Evolutionary conservation across 2,329 filamentous ascomycete species (phyloP).

Genomic region (Phyllosticta paracitricarpa): DNA sequence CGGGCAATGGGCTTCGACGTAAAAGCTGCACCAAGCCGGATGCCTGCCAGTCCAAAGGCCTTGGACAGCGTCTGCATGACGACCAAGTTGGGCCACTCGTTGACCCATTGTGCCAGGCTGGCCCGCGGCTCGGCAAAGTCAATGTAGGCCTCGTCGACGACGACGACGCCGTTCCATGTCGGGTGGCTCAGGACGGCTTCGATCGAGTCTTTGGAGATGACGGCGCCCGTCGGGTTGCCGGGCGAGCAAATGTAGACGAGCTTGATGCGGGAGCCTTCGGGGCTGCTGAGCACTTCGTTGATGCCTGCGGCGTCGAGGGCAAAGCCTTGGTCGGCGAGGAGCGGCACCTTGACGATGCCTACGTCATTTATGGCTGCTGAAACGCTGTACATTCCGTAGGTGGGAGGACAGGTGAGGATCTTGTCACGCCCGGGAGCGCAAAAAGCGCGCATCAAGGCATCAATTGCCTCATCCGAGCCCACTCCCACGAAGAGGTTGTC

Average conservation of each 20-base stretch:
- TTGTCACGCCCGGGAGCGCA: constrained; percentile 79
- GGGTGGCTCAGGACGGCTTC: constrained; percentile 67
- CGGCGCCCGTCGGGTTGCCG: constrained; percentile 80
- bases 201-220: constrained; percentile 68
- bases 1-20: constrained; percentile 61
- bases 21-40: constrained; percentile 81
- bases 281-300: constrained; percentile 49
- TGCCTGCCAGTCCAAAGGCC: constrained; percentile 90
- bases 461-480: constrained; percentile 93
- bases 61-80: constrained; percentile 99
- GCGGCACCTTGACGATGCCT: constrained; percentile 72
- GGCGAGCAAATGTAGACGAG: constrained; percentile 88
- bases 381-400: constrained; percentile 97
- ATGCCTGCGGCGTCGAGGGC: constrained; percentile 61
- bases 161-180: constrained; percentile 88
- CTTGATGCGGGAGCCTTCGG: constrained; percentile 57
- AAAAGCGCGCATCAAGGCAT: constrained; percentile 87
- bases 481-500: constrained; percentile 90
- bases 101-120: constrained; percentile 83
- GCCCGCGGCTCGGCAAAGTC: constrained; percentile 76
- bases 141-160: constrained; percentile 93
- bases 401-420: constrained; percentile 90
- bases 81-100: constrained; percentile 87
- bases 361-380: constrained; percentile 93
- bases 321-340: constrained; percentile 64